Conservation (phyloP, 2,329 filamentous ascomycete genomes). For the Lizonia empirigonia region DNA sequence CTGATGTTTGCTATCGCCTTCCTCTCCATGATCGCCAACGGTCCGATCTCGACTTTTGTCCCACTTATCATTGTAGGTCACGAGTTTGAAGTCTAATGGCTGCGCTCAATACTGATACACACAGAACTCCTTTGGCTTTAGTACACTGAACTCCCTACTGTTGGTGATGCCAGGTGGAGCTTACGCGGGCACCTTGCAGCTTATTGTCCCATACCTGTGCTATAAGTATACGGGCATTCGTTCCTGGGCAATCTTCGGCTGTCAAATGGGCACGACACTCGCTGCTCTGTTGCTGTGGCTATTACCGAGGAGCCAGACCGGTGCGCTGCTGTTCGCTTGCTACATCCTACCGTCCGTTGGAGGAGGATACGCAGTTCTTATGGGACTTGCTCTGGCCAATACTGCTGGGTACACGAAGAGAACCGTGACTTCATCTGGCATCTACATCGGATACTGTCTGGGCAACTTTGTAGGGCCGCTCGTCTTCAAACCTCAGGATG, state of each 20-base stretch:
- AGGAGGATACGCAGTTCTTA: slow-evolving; percentile 56
- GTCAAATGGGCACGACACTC: slow-evolving; percentile 48
- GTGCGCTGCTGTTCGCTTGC: slow-evolving; percentile 54
- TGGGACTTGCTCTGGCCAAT: slow-evolving; percentile 56
- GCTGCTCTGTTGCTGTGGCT: slow-evolving; percentile 44
- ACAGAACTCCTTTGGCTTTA: slow-evolving; percentile 27
- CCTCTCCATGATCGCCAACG: slow-evolving; percentile 34
- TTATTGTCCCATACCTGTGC: slow-evolving; percentile 25
- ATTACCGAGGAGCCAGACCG: slow-evolving; percentile 37
- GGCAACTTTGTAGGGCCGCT: slow-evolving; percentile 48
- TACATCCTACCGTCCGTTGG: slow-evolving; percentile 54
- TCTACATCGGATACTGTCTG: slow-evolving; percentile 47
- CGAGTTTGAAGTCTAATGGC: too few relatives aligned
- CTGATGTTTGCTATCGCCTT: slow-evolving; percentile 28
- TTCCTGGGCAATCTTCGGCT: slow-evolving; percentile 34
- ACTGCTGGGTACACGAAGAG: slow-evolving; percentile 56
- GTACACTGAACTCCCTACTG: slow-evolving; percentile 24
- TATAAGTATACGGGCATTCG: slow-evolving; percentile 26
- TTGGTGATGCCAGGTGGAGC: slow-evolving; percentile 28
- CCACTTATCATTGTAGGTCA: slow-evolving; percentile 27
- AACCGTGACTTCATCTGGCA: slow-evolving; percentile 45
- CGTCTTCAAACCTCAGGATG: slow-evolving; percentile 43
- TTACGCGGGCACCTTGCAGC: slow-evolving; percentile 25
- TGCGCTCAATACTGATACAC: neutral
- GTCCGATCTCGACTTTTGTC: slow-evolving; percentile 26